phyloP scores from a whole-genome alignment of 192 early-diverging fungal species.

The Gigaspora rosea region DNA sequence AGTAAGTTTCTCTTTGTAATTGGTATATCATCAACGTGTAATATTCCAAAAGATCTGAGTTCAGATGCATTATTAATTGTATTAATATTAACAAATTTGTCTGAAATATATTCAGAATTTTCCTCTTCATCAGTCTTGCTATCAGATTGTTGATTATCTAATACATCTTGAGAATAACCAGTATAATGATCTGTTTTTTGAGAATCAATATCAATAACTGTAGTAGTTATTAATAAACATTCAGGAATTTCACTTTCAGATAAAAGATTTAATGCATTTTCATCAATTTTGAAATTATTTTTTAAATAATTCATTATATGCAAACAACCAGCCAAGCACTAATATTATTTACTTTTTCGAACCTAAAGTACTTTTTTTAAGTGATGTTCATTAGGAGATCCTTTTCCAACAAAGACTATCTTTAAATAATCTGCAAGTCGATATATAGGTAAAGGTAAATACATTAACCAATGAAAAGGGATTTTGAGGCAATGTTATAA shows the following conservation, averaged over 20 bases:
- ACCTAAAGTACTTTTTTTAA: not conserved
- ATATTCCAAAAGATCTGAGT: not conserved
- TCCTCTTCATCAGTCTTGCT: not conserved
- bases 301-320: not conserved
- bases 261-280: not conserved
- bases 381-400: not conserved
- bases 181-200: not conserved
- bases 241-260: not conserved
- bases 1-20: not conserved
- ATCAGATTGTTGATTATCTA: not conserved
- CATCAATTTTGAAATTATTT: not conserved
- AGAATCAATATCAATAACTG: not conserved
- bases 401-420: not conserved
- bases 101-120: not conserved
- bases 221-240: not conserved
- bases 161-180: not conserved
- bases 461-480: not conserved
- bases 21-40: not conserved
- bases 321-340: not conserved
- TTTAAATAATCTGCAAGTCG: not conserved
- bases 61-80: not conserved
- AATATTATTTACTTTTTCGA: not conserved
- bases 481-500: not conserved
- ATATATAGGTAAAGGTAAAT: not conserved
- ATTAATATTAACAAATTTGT: not conserved